Evolutionary conservation across 768 basidiomycete species (phyloP).

Genomic region (Dictyophora rubrovolvata): DNA sequence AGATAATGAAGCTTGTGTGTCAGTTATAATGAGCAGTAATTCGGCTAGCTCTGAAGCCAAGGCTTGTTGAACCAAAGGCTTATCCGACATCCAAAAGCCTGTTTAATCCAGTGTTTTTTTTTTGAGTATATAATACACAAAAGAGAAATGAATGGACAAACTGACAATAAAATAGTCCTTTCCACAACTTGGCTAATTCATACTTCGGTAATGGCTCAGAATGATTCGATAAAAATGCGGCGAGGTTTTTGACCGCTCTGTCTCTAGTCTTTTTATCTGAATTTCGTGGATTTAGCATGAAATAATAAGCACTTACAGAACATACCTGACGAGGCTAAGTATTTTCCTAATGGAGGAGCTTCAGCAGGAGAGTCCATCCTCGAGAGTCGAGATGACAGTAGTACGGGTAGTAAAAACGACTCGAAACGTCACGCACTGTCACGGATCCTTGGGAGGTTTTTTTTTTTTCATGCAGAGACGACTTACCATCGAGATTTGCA

Average conservation of each 20-base stretch:
- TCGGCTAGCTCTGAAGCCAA: conserved; percentile 81
- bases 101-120: not conserved
- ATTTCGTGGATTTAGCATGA: conserved; percentile 1
- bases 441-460: not conserved
- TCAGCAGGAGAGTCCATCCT: conserved; percentile 19
- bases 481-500: conserved; percentile 48
- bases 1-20: conserved; percentile 46
- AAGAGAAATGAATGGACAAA: conserved; percentile 5
- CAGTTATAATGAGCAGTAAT: conserved; percentile 59
- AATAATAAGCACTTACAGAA: conserved; percentile 7
- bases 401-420: not conserved
- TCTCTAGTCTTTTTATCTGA: conserved; percentile 88
- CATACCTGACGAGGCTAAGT: conserved; percentile 84
- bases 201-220: conserved; percentile 48
- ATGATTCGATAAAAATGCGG: conserved; percentile 66
- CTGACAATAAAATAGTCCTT: conserved; percentile 94
- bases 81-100: conserved; percentile 99
- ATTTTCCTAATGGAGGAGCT: conserved; percentile 72
- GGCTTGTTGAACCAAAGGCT: conserved; percentile 90
- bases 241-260: conserved; percentile 74
- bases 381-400: too few species aligned
- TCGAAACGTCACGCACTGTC: not conserved
- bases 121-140: not conserved
- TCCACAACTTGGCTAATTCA: conserved; percentile 93
- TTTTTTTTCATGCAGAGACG: not conserved